phyloP scores from a whole-genome alignment of 2,329 filamentous ascomycete species.

The Talaromyces sp. region DNA sequence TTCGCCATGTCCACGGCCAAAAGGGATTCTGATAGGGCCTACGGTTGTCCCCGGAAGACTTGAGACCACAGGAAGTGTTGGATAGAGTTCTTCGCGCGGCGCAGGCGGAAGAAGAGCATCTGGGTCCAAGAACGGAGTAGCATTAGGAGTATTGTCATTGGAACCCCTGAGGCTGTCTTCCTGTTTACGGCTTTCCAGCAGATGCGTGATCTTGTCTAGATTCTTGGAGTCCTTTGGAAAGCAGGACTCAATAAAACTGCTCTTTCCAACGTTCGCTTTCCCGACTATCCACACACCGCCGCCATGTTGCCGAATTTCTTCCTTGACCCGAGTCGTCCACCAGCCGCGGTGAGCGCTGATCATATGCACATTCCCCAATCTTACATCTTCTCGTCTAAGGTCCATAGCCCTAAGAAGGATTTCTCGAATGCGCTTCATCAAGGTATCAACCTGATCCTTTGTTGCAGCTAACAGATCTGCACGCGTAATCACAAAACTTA shows the following conservation, averaged over 20 bases:
- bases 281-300: constrained; percentile 94
- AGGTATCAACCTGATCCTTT: constrained; percentile 73
- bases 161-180: constrained; percentile 15
- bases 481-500: constrained; percentile 87
- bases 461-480: constrained; percentile 79
- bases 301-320: constrained; percentile 76
- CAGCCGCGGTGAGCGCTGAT: constrained; percentile 82
- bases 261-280: constrained; percentile 98
- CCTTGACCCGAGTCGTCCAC: constrained; percentile 85
- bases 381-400: constrained; percentile 59
- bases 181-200: constrained; percentile 27
- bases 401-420: constrained; percentile 74
- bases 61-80: constrained; percentile 79
- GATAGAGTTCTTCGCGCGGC: constrained; percentile 67
- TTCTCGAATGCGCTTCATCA: constrained; percentile 79
- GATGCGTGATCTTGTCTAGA: constrained; percentile 32
- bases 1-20: constrained; percentile 79
- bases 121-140: constrained; percentile 21
- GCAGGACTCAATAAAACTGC: constrained; percentile 77
- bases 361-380: constrained; percentile 80
- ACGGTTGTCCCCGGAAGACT: constrained; percentile 88
- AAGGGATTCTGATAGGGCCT: constrained; percentile 88
- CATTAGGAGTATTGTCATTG: background rate
- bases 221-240: constrained; percentile 68
- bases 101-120: constrained; percentile 67